Conservation (phyloP, 148 eudicot genomes). For the Tetragonia tetragonoides region DNA sequence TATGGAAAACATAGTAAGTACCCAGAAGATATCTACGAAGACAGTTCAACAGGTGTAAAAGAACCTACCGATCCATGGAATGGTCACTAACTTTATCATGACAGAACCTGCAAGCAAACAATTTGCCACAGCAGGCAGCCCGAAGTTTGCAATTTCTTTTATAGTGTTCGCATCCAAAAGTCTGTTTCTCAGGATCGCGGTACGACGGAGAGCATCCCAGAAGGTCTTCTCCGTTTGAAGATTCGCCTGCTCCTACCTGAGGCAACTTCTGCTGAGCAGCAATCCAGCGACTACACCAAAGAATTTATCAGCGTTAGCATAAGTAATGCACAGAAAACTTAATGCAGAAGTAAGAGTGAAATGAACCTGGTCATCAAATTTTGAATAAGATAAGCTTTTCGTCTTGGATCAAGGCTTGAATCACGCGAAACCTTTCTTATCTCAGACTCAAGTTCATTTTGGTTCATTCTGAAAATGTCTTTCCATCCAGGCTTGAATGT, state of each 20-base stretch:
- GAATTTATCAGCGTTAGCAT: slow-evolving; percentile 16
- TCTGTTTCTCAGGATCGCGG: slow-evolving; percentile 60
- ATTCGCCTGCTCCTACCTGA: slow-evolving; percentile 52
- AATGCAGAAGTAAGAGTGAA: slow-evolving; percentile 3
- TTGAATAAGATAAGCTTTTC: slow-evolving; percentile 91
- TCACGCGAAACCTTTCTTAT: slow-evolving; percentile 95
- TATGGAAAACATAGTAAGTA: slow-evolving; percentile 11
- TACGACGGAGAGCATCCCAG: slow-evolving; percentile 69
- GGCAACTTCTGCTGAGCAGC: slow-evolving; percentile 91
- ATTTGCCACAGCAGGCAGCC: slow-evolving; percentile 92
- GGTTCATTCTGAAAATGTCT: slow-evolving; percentile 97
- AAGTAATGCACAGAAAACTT: not conserved
- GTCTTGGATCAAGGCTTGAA: slow-evolving; percentile 91
- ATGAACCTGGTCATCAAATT: slow-evolving; percentile 92
- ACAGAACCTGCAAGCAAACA: slow-evolving; percentile 84
- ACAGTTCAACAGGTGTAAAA: not conserved
- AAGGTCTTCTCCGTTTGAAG: slow-evolving; percentile 52
- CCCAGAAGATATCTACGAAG: not conserved
- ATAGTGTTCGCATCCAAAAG: slow-evolving; percentile 94
- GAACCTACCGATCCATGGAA: slow-evolving; percentile 81
- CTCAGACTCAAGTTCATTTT: slow-evolving; percentile 95
- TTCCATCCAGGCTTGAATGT: slow-evolving; percentile 99
- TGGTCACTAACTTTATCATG: slow-evolving; percentile 99
- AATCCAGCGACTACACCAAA: slow-evolving; percentile 76
- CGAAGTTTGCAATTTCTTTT: slow-evolving; percentile 93